Conservation (phyloP, 805 yeast genomes). For the Brettanomyces nanus region DNA sequence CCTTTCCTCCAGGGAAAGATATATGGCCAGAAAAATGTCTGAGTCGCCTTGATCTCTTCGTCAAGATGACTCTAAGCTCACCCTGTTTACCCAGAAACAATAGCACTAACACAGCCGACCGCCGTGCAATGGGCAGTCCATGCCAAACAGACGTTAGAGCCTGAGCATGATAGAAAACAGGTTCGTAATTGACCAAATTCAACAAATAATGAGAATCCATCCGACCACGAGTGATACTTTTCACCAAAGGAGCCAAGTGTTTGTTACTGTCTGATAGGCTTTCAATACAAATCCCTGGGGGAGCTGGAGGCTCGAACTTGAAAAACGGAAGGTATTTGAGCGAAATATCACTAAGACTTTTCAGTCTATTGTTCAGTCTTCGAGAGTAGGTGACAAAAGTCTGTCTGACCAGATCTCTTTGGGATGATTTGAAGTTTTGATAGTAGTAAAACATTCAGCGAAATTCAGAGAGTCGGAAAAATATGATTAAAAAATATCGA, state of each 20-base stretch:
- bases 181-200: conserved; percentile 28
- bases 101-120: conserved; percentile 74
- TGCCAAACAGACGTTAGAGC: conserved; percentile 46
- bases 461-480: not conserved
- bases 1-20: conserved; percentile 91
- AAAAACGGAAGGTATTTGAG: conserved; percentile 11
- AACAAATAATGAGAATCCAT: conserved; percentile 28
- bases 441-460: not conserved
- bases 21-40: conserved; percentile 82
- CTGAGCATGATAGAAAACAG: conserved; percentile 26
- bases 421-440: conserved; percentile 2
- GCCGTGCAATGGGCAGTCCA: conserved; percentile 50
- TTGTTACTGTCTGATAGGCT: not conserved
- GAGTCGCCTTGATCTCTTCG: conserved; percentile 65
- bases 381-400: conserved; percentile 3
- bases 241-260: conserved; percentile 8
- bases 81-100: conserved; percentile 67
- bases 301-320: conserved; percentile 16
- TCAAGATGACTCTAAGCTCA: conserved; percentile 69
- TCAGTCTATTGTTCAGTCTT: not conserved
- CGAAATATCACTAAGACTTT: not conserved
- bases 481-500: no score
- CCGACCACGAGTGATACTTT: conserved; percentile 5
- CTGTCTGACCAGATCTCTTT: not conserved
- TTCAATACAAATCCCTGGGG: conserved; percentile 9